A percentile compares a stretch with the other conserved stretches of the same genome.
phyloP scores from a whole-genome alignment of 139 green algal species.

The Eudorina sp. region DNA sequence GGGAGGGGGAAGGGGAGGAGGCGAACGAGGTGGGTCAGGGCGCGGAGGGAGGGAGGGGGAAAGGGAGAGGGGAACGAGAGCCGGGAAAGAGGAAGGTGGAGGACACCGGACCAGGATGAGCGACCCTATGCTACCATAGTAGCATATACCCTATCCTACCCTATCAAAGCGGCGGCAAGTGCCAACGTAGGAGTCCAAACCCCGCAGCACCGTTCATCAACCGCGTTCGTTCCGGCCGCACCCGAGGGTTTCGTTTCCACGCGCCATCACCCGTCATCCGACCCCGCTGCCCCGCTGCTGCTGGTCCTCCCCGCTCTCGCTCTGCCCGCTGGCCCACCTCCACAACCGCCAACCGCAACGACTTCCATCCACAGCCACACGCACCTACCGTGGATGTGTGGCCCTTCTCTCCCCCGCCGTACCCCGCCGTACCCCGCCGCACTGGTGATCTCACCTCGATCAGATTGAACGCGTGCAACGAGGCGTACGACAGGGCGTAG shows the following conservation, averaged over 20 bases:
- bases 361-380: no score
- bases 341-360: no score
- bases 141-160: neutral
- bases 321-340: neutral
- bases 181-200: no score
- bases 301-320: no score
- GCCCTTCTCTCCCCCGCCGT: neutral
- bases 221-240: no score
- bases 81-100: neutral
- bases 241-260: no score
- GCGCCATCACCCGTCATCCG: no score
- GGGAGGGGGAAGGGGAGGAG: neutral
- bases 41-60: neutral
- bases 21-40: neutral
- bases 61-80: neutral
- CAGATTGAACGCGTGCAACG: neutral
- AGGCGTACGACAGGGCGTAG: conserved; percentile 13
- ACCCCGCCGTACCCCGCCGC: no score
- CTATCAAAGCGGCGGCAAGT: no score
- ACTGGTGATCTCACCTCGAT: no score
- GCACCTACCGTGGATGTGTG: no score
- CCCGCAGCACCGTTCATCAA: no score
- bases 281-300: neutral
- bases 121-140: neutral
- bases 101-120: neutral